Conservation (phyloP, 257 asterid species). For the Przewalskia tangutica region DNA sequence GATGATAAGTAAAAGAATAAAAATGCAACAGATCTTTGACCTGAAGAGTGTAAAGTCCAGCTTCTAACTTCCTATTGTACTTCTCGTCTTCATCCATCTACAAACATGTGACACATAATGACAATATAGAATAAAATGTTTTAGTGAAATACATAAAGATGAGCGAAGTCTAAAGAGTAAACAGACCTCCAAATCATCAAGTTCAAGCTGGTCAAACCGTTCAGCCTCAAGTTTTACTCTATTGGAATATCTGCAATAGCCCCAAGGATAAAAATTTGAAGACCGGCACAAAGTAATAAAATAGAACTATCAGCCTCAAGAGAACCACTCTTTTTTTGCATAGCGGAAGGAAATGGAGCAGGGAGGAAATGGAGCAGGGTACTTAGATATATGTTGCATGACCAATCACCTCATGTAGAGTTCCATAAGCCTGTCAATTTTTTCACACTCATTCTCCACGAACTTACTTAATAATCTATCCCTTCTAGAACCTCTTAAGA, state of each 20-base stretch:
- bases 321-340: neutral
- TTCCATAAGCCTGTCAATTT: conserved; percentile 95
- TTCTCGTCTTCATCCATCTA: conserved; percentile 95
- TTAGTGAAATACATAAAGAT: neutral
- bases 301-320: conserved; percentile 2
- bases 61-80: conserved; percentile 69
- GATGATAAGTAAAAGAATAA: neutral
- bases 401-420: conserved; percentile 71
- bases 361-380: neutral
- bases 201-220: conserved; percentile 48
- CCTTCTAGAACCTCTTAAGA: conserved; percentile 90
- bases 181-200: conserved; percentile 79
- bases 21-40: conserved; percentile 12
- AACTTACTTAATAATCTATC: conserved; percentile 88
- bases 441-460: conserved; percentile 94
- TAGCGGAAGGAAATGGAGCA: neutral
- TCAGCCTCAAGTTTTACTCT: conserved; percentile 80
- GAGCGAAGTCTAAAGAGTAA: neutral
- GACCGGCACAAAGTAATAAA: neutral
- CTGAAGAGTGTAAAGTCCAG: conserved; percentile 95
- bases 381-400: neutral
- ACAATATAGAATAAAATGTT: neutral
- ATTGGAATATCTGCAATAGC: conserved; percentile 52
- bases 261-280: neutral
- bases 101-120: conserved; percentile 6